A percentile compares a stretch with the other conserved stretches of the same genome.
These are phyloP conservation scores for Ogataea polymorpha DNA, from an alignment of 805 yeast genomes.

Conservation along the genomic window DNA sequence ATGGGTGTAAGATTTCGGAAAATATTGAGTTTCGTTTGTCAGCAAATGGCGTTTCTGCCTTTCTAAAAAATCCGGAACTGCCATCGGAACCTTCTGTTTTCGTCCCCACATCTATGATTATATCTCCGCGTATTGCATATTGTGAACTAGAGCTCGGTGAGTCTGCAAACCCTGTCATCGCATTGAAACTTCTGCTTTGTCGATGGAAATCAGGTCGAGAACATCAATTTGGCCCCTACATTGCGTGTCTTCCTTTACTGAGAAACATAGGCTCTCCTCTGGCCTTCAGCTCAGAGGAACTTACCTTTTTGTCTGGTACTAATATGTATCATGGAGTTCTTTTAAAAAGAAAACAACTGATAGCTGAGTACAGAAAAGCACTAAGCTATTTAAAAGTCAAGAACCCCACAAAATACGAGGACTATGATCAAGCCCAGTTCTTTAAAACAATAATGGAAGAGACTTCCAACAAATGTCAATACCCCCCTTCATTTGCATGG, in stretches of 20 bases:
- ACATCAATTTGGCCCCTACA: conserved; percentile 35
- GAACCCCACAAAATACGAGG: conserved; percentile 6
- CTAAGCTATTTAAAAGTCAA: background rate
- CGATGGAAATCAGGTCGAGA: conserved; percentile 1
- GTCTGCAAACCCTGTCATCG: conserved; percentile 8
- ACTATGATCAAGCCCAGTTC: conserved; percentile 1
- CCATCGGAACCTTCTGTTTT: background rate
- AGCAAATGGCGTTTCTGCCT: conserved; percentile 35
- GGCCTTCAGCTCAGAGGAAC: conserved; percentile 53
- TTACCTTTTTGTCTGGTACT: conserved; percentile 53
- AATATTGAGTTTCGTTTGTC: conserved; percentile 31
- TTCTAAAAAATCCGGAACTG: background rate
- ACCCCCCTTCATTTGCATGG: conserved; percentile 42
- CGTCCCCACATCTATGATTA: background rate
- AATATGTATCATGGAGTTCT: conserved; percentile 53
- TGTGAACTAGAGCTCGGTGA: conserved; percentile 1
- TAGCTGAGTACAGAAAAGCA: conserved; percentile 50
- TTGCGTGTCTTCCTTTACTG: conserved; percentile 44
- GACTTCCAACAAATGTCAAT: conserved; percentile 29
- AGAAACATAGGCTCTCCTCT: conserved; percentile 56
- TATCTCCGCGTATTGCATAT: conserved; percentile 11
- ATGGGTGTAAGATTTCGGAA: conserved; percentile 39
- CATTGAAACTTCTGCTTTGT: conserved; percentile 23
- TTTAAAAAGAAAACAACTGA: conserved; percentile 39
- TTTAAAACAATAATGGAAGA: conserved; percentile 16